phyloP scores from a whole-genome alignment of 805 yeast species.

The Pichia exigua region DNA sequence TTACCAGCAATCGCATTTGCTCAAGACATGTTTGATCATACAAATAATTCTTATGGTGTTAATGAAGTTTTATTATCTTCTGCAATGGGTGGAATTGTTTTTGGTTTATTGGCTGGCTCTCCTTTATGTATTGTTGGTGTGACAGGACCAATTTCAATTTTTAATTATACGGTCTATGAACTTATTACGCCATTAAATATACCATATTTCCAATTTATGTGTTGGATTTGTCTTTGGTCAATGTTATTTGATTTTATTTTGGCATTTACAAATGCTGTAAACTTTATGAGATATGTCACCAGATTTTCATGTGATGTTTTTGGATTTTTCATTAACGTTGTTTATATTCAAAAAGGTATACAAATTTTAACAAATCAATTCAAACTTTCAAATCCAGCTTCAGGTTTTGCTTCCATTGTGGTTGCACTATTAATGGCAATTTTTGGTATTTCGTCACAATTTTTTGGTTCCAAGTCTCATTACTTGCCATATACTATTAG shows the following conservation, averaged over 20 bases:
- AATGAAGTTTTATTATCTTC: constrained; percentile 81
- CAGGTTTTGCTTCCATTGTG: constrained; percentile 58
- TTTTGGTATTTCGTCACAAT: constrained; percentile 56
- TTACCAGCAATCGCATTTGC: constrained; percentile 95
- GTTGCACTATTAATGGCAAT: constrained; percentile 69
- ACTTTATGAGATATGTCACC: constrained; percentile 63
- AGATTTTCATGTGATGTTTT: constrained; percentile 85
- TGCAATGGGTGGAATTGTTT: constrained; percentile 83
- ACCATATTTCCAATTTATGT: constrained; percentile 80
- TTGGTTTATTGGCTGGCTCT: constrained; percentile 82
- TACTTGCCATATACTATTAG: constrained; percentile 55
- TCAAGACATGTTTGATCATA: constrained; percentile 92
- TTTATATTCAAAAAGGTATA: constrained; percentile 85
- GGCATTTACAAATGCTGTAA: constrained; percentile 62
- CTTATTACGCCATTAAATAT: constrained; percentile 48
- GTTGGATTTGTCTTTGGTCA: constrained; percentile 92
- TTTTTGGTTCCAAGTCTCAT: constrained; percentile 55
- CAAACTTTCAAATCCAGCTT: constrained; percentile 25
- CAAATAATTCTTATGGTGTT: constrained; percentile 80
- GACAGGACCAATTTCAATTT: constrained; percentile 91
- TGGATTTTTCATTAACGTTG: constrained; percentile 83
- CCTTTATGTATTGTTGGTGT: constrained; percentile 95
- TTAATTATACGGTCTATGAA: constrained; percentile 83
- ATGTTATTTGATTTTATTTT: constrained; percentile 71
- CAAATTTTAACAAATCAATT: constrained; percentile 75